Percentiles rank a stretch among this genome's conserved stretches.
Evolutionary conservation across 768 basidiomycete genomes (phyloP).

Genomic region (Collybia sordida): DNA sequence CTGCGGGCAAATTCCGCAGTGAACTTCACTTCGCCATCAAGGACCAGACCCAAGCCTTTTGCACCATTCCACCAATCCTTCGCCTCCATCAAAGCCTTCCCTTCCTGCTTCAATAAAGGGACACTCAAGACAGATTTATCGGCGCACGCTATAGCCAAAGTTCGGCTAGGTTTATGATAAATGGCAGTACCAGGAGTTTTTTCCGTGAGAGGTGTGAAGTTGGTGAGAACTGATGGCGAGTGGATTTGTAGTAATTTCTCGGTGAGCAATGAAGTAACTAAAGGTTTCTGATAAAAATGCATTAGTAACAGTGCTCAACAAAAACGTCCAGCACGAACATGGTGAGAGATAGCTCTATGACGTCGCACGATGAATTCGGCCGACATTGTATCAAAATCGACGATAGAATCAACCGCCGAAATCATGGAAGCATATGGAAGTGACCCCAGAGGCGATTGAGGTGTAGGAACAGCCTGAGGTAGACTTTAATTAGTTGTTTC

Average conservation of each 20-base stretch:
- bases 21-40: constrained; percentile 16
- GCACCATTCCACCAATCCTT: constrained; percentile 82
- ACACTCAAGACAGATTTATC: constrained; percentile 52
- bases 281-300: constrained; percentile 24
- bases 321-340: constrained; percentile 35
- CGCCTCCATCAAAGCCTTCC: constrained; percentile 50
- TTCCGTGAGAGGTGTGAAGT: constrained; percentile 8
- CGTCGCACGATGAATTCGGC: constrained; percentile 54
- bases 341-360: constrained; percentile 68
- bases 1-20: constrained; percentile 5
- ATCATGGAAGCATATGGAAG: constrained; percentile 62
- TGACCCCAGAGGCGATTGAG: constrained; percentile 41
- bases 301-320: neutral
- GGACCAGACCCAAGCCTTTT: constrained; percentile 27
- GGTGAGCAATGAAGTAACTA: constrained; percentile 30
- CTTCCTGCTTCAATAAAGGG: constrained; percentile 59
- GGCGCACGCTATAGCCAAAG: constrained; percentile 57
- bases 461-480: constrained; percentile 42
- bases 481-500: neutral
- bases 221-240: constrained; percentile 22
- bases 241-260: constrained; percentile 43
- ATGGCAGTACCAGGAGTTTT: constrained; percentile 38
- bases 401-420: constrained; percentile 43
- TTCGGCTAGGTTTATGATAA: constrained; percentile 36
- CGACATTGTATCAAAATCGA: constrained; percentile 59